Evolutionary conservation across 139 green algal species (phyloP), one percentile per base, ranked within the genome.

Genomic region (Chlamydomonas asymmetrica): DNA sequence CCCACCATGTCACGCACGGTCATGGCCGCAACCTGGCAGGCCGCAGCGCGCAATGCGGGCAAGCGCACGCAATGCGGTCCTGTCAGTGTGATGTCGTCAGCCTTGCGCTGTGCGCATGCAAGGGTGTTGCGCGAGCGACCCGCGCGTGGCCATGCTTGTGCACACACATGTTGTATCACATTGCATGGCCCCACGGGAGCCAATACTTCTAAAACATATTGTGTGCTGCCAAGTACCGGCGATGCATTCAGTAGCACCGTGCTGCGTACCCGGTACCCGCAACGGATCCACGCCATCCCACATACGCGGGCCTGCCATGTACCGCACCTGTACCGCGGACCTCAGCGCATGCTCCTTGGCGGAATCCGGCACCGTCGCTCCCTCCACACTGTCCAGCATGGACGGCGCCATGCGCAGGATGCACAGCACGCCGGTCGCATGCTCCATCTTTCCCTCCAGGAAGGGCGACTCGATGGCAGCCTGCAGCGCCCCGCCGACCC

Each of bases 391-490:
- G 32, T 74, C 73, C 66, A 85, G 40, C 40, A 82, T 64, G 23
- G 52, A 64, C 25, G 45, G 65, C 10, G 91, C 91, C 74, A 96
- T 81, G 34, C 52, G 77, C 73, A 96, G 81, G 72, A 91, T 87
- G 69, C 89, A 94, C 66, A 96, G 82, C 74, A 93, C 87, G 25
- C 78, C 87, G 18, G 72, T 82, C 31, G 87, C 82, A 32, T 34
- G 31, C 7, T 48, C 71, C 52, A 93, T 65, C 6, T 84, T 79
- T 4, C 74, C 74, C 27, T 95, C 92, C 32, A 96, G 71, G 69
- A 96, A 96, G 3, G 92, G 92, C 25, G 86, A 93, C 57, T 94
- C 88, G 6, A 81, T 75, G 2, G 92, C 92, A 1, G 89, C 88
- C 63, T 89, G 80, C 20, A 35, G 25, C 16, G 8, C n/a, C 6